Conservation (phyloP, 2,329 filamentous ascomycete species). For the Aspergillus brunneoviolaceus region DNA sequence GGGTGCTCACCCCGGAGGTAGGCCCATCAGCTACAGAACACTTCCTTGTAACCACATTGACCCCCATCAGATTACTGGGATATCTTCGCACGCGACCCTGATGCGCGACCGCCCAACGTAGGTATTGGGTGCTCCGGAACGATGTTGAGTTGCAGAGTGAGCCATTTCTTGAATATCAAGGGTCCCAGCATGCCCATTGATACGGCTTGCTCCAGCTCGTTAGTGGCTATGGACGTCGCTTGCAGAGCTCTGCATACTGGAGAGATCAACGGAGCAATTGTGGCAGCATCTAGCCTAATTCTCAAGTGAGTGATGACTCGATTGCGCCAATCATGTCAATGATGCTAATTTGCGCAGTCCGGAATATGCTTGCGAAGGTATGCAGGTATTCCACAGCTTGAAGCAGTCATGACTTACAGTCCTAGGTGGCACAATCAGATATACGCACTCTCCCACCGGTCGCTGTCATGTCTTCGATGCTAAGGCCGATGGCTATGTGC, state of each 20-base stretch:
- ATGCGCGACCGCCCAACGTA: constrained; percentile 14
- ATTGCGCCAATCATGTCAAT: not conserved
- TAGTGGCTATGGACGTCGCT: constrained; percentile 30
- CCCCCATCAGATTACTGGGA: constrained; percentile 22
- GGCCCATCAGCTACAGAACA: not conserved
- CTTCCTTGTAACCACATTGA: not conserved
- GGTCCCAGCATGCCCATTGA: constrained; percentile 41
- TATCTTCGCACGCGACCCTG: constrained; percentile 17
- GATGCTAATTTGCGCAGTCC: constrained; percentile 24
- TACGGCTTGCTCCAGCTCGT: constrained; percentile 42
- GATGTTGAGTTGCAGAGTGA: constrained; percentile 35
- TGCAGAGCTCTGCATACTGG: constrained; percentile 26
- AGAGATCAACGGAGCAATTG: constrained; percentile 29
- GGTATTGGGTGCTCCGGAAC: constrained; percentile 24
- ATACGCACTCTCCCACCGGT: constrained; percentile 32
- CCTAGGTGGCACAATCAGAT: constrained; percentile 24
- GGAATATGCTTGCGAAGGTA: constrained; percentile 23
- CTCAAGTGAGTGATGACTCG: constrained; percentile 24
- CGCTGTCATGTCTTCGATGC: constrained; percentile 26
- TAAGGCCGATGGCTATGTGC: constrained; percentile 31
- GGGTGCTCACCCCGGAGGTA: constrained; percentile 9
- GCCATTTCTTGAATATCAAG: constrained; percentile 38
- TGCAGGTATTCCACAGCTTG: not conserved
- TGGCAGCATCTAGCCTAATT: constrained; percentile 32
- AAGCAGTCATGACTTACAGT: not conserved